phyloP scores from a whole-genome alignment of 2,329 filamentous ascomycete genomes.

The Cladobotryum mycophilum region DNA sequence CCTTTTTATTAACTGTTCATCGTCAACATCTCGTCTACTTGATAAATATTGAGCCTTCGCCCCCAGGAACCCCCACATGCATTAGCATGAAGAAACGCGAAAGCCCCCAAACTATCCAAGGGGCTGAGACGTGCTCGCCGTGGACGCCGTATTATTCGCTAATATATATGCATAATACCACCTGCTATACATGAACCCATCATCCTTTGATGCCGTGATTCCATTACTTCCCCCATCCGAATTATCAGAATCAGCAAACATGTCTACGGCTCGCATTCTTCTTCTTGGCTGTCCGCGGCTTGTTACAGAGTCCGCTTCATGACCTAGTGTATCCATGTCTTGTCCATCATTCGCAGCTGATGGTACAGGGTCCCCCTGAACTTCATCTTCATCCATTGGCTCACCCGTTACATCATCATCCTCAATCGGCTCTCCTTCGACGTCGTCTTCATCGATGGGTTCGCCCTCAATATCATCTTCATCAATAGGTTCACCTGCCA shows the following conservation, averaged over 20 bases:
- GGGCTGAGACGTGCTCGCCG: too few relatives aligned
- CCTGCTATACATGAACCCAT: not conserved
- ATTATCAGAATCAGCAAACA: conserved; percentile 73
- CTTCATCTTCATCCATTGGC: conserved; percentile 40
- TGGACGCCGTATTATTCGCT: too few relatives aligned
- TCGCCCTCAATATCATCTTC: conserved; percentile 47
- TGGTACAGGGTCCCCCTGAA: conserved; percentile 26
- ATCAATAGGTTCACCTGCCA: conserved; percentile 34
- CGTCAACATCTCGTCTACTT: too few relatives aligned
- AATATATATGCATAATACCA: too few relatives aligned
- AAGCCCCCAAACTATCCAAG: too few relatives aligned
- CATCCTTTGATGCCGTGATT: not conserved
- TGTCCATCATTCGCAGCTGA: conserved; percentile 12
- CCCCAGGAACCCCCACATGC: too few relatives aligned
- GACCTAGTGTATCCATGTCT: conserved; percentile 12
- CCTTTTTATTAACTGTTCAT: too few relatives aligned
- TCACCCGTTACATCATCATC: conserved; percentile 36
- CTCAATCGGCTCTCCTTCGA: conserved; percentile 36
- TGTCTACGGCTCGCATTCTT: conserved; percentile 71
- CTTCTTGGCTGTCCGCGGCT: conserved; percentile 39
- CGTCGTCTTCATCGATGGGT: conserved; percentile 28
- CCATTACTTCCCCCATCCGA: conserved; percentile 1
- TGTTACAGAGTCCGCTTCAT: conserved; percentile 9
- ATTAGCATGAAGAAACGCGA: too few relatives aligned
- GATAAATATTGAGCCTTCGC: too few relatives aligned